Conservation (phyloP, 495 filamentous ascomycete genomes). For the Pyrenula massariospora region DNA sequence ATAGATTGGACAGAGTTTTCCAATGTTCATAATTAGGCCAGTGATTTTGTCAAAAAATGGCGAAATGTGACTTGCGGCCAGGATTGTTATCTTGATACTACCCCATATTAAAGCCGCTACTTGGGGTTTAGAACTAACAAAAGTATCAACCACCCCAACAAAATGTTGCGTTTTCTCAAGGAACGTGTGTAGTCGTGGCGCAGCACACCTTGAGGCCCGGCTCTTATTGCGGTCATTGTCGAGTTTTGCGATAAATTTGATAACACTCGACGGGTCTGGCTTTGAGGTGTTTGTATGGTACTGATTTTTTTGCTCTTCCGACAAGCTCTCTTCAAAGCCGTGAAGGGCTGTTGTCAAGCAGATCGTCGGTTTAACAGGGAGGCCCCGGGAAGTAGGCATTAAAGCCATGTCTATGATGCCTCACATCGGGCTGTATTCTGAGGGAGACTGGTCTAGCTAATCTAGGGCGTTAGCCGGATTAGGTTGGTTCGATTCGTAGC, state of each 20-base stretch:
- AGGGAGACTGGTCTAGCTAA: no score
- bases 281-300: not conserved
- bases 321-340: slow-evolving; percentile 11
- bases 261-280: slow-evolving; percentile 5
- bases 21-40: slow-evolving; percentile 15
- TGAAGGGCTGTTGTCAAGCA: no score
- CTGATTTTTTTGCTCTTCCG: slow-evolving; percentile 3
- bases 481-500: no score
- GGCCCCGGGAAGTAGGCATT: not conserved
- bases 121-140: slow-evolving; percentile 6
- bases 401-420: not conserved
- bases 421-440: no score
- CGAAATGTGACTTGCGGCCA: slow-evolving; percentile 17
- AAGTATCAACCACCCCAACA: slow-evolving; percentile 4
- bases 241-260: slow-evolving; percentile 10
- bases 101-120: slow-evolving; percentile 13
- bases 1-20: slow-evolving; percentile 16
- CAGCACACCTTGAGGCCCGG: slow-evolving; percentile 8
- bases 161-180: slow-evolving; percentile 12
- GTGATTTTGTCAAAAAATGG: slow-evolving; percentile 22
- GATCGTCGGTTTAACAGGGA: no score
- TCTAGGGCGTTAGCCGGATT: no score
- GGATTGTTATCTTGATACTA: slow-evolving; percentile 12
- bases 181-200: slow-evolving; percentile 5
- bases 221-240: slow-evolving; percentile 5